Base-by-base conservation (phyloP, 352 stramenopile species). In the Pythium periplocum region DNA sequence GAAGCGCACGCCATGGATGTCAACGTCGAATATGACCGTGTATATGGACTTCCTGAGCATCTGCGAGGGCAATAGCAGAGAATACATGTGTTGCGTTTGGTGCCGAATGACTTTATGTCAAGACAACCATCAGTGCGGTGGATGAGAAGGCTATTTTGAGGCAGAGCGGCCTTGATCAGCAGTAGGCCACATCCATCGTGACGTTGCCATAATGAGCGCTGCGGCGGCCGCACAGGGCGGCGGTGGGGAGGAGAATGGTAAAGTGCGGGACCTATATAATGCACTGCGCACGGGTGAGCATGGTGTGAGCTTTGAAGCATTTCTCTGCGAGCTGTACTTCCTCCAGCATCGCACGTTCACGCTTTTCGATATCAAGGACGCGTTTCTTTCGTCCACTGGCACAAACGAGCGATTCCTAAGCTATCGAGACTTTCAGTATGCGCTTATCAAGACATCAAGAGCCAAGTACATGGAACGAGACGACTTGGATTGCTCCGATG, bases 281-380 rank as follows among this genome's bases (percentile, higher is more conserved):
- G 59, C 58, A 46, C 61, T 87, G 47, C 66, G 72, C 6, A 73
- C 69, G 39, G 68, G 68, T 30, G 77, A 87, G 31, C 61, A 65
- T 34, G 74, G 77, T 36, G 77, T 84, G 47, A 73, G 65, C 45
- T 69, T 82, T 9, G 77, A 87, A 50, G 37, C 61, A 6, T 46
- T 87, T 55, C 57, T 69, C 10, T 51, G 60, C 39, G 44, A 65
- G 33, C 38, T 88, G 10, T 90, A 90, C 61, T 90, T 86, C 47
- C 53, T 83, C 37, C 80, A 90, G 62, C 71, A 85, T 41, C 53
- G 59, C 6, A 48, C 57, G 26, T 90, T 90, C 39, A 88, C 65
- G 30, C 51, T 90, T 7, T 81, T 88, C 10, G 80, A 90, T 40
- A 68, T 69, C 6, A 84, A 81, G 44, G 69, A 85, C 38, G 74